Conservation (phyloP, 2,329 filamentous ascomycete species). For the Neurospora crassa region DNA sequence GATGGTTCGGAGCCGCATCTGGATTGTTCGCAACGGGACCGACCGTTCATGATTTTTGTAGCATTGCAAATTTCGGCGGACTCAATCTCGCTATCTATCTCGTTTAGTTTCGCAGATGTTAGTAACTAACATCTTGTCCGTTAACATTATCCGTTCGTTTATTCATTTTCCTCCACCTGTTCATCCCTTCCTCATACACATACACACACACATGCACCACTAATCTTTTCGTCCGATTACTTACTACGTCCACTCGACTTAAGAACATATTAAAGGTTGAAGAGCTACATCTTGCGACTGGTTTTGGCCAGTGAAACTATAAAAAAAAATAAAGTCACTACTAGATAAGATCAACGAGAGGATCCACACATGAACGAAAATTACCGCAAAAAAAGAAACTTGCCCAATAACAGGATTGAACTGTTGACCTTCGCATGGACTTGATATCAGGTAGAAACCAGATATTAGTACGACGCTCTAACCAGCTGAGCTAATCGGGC, state of each 20-base stretch:
- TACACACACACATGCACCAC: too few relatives aligned
- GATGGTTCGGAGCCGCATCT: too few relatives aligned
- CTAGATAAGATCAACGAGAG: background rate
- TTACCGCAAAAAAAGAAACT: background rate
- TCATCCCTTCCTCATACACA: background rate
- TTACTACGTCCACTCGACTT: background rate
- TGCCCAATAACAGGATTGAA: background rate
- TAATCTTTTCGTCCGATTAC: too few relatives aligned
- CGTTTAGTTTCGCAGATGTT: too few relatives aligned
- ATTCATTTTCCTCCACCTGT: background rate
- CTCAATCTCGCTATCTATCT: background rate
- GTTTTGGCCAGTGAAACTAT: too few relatives aligned
- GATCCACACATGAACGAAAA: background rate
- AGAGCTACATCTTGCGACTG: too few relatives aligned
- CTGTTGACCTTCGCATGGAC: too few relatives aligned
- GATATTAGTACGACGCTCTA: background rate
- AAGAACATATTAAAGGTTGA: background rate
- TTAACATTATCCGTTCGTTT: background rate
- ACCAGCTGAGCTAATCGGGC: background rate
- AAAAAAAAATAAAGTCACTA: background rate
- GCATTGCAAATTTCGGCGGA: too few relatives aligned
- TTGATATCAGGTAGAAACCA: too few relatives aligned
- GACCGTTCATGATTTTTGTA: too few relatives aligned
- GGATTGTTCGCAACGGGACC: too few relatives aligned
- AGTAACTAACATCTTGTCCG: too few relatives aligned